phyloP scores from a whole-genome alignment of 139 green algal genomes.

The Haematococcus sp. region DNA sequence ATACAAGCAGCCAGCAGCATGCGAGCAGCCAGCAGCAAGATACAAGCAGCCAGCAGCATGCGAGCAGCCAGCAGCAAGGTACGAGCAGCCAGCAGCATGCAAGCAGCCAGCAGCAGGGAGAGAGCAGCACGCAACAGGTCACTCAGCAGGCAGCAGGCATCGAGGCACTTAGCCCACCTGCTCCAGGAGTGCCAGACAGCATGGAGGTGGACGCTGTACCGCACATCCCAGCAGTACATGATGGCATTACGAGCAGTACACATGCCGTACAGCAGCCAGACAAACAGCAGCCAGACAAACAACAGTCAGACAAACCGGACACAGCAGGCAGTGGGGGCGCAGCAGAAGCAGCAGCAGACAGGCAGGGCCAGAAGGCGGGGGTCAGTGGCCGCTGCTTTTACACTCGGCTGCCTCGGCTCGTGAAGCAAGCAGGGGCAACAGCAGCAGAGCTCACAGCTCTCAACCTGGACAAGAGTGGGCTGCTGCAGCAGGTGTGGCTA shows the following conservation, averaged over 20 bases:
- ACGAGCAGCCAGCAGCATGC: too few species aligned
- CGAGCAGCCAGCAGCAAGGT: slow-evolving; percentile 19
- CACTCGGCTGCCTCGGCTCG: slow-evolving; percentile 56
- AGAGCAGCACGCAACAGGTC: too few species aligned
- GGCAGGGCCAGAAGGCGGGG: neutral
- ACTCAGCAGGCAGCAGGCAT: neutral
- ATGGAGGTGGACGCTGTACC: too few species aligned
- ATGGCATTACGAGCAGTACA: too few species aligned
- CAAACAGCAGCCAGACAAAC: too few species aligned
- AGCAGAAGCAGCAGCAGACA: too few species aligned
- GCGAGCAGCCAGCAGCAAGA: slow-evolving; percentile 14
- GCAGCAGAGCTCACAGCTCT: slow-evolving; percentile 59
- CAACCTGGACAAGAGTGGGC: slow-evolving; percentile 74
- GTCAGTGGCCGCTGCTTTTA: slow-evolving; percentile 59
- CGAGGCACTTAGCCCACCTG: too few species aligned
- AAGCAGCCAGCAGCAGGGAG: slow-evolving; percentile 15
- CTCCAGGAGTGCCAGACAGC: too few species aligned
- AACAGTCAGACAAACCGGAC: too few species aligned
- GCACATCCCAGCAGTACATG: too few species aligned
- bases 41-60: slow-evolving; percentile 11
- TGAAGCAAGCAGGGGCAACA: slow-evolving; percentile 49
- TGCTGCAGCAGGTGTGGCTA: slow-evolving; percentile 46
- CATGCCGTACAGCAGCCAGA: too few species aligned
- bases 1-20: neutral
- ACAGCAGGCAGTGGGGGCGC: too few species aligned